Conservation (phyloP, 257 asterid genomes). For the Przewalskia tangutica region DNA sequence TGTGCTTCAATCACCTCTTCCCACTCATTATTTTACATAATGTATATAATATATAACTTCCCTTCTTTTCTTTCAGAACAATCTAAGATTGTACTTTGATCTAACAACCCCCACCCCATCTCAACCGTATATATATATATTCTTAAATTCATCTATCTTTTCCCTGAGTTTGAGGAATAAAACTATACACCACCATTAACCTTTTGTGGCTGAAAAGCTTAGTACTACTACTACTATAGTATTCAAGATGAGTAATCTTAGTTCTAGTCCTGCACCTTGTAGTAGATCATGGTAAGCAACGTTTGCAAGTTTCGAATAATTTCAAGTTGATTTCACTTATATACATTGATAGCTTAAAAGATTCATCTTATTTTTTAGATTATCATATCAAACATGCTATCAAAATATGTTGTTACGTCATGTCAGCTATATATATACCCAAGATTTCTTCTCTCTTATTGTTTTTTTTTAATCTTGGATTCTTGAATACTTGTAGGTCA, state of each 20-base stretch:
- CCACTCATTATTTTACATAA: conserved; percentile 36
- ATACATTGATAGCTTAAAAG: too few relatives aligned
- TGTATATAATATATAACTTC: not conserved
- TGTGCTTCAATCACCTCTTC: conserved; percentile 56
- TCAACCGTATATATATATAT: not conserved
- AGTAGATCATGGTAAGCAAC: conserved; percentile 59
- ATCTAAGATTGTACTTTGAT: conserved; percentile 21
- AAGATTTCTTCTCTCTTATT: too few relatives aligned
- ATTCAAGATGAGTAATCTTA: conserved; percentile 26
- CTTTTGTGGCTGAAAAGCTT: not conserved
- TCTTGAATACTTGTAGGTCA: conserved; percentile 35
- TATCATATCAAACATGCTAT: not conserved
- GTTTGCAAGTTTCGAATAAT: not conserved
- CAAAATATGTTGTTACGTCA: not conserved
- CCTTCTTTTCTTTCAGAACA: conserved; percentile 21
- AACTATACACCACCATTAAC: not conserved
- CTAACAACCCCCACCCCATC: not conserved
- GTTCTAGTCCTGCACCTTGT: conserved; percentile 38
- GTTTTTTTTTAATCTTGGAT: not conserved
- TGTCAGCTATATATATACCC: too few relatives aligned
- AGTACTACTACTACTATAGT: not conserved
- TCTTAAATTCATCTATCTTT: conserved; percentile 8
- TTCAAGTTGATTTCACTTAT: too few relatives aligned
- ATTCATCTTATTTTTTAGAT: not conserved
- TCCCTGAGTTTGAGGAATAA: conserved; percentile 13